Evolutionary conservation across 2,329 filamentous ascomycete genomes (phyloP), one percentile per base, ranked within the genome.

Genomic region (Peltaster fructicola): DNA sequence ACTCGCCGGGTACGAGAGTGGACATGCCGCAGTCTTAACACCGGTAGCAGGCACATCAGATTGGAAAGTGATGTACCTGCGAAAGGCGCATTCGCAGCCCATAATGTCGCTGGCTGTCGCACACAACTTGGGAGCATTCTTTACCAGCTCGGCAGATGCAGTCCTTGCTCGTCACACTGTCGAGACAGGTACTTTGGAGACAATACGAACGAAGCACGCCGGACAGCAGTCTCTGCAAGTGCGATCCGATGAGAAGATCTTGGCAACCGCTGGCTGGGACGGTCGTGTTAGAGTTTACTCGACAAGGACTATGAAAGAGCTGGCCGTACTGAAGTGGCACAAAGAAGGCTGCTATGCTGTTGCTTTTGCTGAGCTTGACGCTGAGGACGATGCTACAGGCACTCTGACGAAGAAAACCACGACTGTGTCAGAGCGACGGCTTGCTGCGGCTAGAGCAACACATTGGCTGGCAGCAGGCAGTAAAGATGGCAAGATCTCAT

Each of bases 311-410:
- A 63, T 95, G 59, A 78, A 74, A 42, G 84, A 95, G 50, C 52
- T 95, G 7, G 88, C 85, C 0, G 81, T 93, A 27, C 55, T 95
- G 34, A 91, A 90, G 51, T 95, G 85, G 85, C 88, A 95, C 51
- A 72, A 75, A 38, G 74, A 78, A 15, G 84, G 84, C 1, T 84
- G 80, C 35, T 93, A 88, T 52, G 68, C 79, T 3, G 64, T 79
- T 10, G 73, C 69, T 1, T 90, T 95, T 54, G 73, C 62, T 0
- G 39, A 53, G 2, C 37, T 66, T 3, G 8, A 27, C 6, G 22
- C 27, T 7, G 20, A 14, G 6, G 22, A 17, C 14, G 24, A 9
- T n/a, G n/a, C 7, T 3, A 26, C 18, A 6, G 30, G 5, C 13
- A 18, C 23, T 12, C 14, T 9, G 7, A 14, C 8, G 2, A 22